Evolutionary conservation across 768 basidiomycete genomes (phyloP), one percentile per base, ranked within the genome.

Genomic region (Psilocybe cyanescens): DNA sequence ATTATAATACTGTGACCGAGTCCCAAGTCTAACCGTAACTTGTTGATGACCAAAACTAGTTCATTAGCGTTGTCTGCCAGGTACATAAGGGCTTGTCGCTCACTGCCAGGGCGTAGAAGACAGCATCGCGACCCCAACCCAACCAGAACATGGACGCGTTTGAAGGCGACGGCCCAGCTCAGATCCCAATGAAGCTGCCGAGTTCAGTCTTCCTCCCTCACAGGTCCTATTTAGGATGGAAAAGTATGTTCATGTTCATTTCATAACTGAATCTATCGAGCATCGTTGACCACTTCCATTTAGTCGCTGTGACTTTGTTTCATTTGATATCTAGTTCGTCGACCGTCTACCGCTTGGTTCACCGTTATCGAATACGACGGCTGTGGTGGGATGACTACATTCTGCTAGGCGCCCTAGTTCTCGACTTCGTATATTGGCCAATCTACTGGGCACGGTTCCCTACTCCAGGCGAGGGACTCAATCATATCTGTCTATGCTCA

Each of bases 181-280:
- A 44, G 14, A 0, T 44, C 8, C 11, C n/a, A n/a, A 44, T 14
- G 5, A n/a, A 12, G 5, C 3, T 44, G 8, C 41, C 41, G n/a
- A 44, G 11, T 44, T 44, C 41, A 1, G 41, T n/a, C 41, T 44
- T 58, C n/a, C 19, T 58, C 16, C 57, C 57, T 12, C 57, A 33
- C 24, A 48, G 50, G 14, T 58, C 57, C 12, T 50, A 58, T 39
- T 8, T 39, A 6, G 57, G 48, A 28, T 58, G 57, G 57, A 58
- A 58, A 58, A 45, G 57, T 58, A 41, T 16, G 17, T n/a, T 47
- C n/a, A 47, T 12, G 9, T 8, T 11, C 9, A 5, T 8, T 49
- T 8, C 4, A 1, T 9, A 35, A 12, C 30, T 28, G 29, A 6
- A 8, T 14, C 1, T 24, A 24, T 24, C 24, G 24, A 24, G 24